Conservation (phyloP, 495 filamentous ascomycete genomes). For the Aspergillus cristatus region DNA sequence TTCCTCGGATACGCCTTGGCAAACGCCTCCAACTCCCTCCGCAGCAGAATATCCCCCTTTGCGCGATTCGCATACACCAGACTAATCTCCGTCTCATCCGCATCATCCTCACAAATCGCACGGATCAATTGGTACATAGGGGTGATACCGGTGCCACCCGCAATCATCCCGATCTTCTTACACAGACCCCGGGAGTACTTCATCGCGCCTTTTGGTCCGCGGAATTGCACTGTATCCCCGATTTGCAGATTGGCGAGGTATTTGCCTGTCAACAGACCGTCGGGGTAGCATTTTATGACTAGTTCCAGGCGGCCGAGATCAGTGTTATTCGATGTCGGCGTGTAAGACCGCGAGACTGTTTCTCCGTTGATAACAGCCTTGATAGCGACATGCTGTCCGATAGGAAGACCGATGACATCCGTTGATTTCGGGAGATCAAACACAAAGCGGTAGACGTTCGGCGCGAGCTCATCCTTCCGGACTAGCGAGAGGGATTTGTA, state of each 20-base stretch:
- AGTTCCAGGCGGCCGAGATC: conserved; percentile 38
- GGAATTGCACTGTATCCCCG: conserved; percentile 35
- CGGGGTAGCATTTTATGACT: conserved; percentile 39
- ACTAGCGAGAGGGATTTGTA: conserved; percentile 37
- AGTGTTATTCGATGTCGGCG: conserved; percentile 42
- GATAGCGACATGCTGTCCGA: conserved; percentile 46
- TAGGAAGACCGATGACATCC: conserved; percentile 40
- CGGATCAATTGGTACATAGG: conserved; percentile 48
- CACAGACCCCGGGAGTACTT: conserved; percentile 26
- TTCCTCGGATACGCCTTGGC: conserved; percentile 27
- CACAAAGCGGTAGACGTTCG: conserved; percentile 38
- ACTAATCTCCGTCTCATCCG: conserved; percentile 38
- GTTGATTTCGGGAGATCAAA: conserved; percentile 36
- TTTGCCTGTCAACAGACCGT: conserved; percentile 37
- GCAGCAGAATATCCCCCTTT: conserved; percentile 30
- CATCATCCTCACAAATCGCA: conserved; percentile 40
- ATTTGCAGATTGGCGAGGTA: conserved; percentile 36
- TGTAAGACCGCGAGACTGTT: conserved; percentile 38
- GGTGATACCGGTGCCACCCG: conserved; percentile 49
- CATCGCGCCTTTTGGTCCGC: conserved; percentile 42
- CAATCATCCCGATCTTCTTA: conserved; percentile 38
- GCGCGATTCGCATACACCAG: conserved; percentile 39
- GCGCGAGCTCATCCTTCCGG: conserved; percentile 30
- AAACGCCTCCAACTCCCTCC: conserved; percentile 41
- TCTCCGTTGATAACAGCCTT: conserved; percentile 33